Evolutionary conservation across 2,329 filamentous ascomycete genomes (phyloP).

Genomic region (Clarireedia hainanense): DNA sequence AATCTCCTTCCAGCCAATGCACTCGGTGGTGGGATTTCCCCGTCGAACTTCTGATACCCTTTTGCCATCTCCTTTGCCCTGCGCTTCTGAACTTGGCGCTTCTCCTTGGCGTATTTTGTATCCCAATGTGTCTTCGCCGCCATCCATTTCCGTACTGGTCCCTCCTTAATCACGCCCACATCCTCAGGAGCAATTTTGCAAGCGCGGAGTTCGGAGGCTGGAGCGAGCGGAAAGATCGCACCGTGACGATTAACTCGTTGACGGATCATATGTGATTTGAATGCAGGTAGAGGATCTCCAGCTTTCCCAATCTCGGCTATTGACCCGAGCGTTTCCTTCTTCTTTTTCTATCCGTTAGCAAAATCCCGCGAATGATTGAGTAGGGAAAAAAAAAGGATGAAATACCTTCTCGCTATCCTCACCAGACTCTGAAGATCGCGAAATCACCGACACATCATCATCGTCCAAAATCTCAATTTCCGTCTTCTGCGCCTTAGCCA

Average conservation of each 20-base stretch:
- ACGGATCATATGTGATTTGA: slow-evolving; percentile 83
- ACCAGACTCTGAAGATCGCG: slow-evolving; percentile 41
- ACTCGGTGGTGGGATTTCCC: slow-evolving; percentile 74
- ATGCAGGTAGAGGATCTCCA: slow-evolving; percentile 73
- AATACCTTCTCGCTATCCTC: slow-evolving; percentile 23
- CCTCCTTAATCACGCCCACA: slow-evolving; percentile 73
- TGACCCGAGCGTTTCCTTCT: slow-evolving; percentile 6
- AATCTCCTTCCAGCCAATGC: slow-evolving; percentile 68
- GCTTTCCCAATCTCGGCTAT: slow-evolving; percentile 63
- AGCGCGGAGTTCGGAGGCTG: slow-evolving; percentile 54
- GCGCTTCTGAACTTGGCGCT: slow-evolving; percentile 64
- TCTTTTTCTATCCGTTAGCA: not conserved
- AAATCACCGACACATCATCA: slow-evolving; percentile 68
- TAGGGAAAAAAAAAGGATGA: not conserved
- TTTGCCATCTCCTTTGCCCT: slow-evolving; percentile 64
- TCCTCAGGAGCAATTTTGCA: slow-evolving; percentile 55
- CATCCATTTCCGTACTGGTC: slow-evolving; percentile 78
- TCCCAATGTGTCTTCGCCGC: slow-evolving; percentile 67
- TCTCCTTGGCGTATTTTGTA: slow-evolving; percentile 58
- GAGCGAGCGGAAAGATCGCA: slow-evolving; percentile 58
- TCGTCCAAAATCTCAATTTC: slow-evolving; percentile 77
- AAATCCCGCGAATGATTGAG: not conserved
- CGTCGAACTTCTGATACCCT: slow-evolving; percentile 60
- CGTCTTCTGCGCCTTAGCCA: slow-evolving; percentile 72
- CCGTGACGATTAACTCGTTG: slow-evolving; percentile 79